A percentile compares a stretch with the other conserved stretches of the same genome.
These are phyloP conservation scores for Rosa rugosa DNA, from an alignment of 306 rosid genomes.

Conservation along the genomic window DNA sequence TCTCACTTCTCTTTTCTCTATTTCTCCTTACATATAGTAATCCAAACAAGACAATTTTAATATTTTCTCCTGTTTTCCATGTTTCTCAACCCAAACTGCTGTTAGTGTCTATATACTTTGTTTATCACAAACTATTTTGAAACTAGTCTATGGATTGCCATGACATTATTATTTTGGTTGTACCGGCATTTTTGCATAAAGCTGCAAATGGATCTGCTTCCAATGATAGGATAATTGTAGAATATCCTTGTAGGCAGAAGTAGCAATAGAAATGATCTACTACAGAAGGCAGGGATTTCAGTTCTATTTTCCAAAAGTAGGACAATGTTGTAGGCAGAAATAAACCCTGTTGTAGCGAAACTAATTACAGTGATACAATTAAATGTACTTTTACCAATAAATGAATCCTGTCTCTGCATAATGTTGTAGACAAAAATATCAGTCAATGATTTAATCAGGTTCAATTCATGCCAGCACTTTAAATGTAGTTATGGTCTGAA, in stretches of 20 bases:
- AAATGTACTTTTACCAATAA: background rate
- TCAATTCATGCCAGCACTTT: too few relatives aligned
- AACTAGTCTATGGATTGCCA: constrained; percentile 1
- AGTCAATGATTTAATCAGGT: too few relatives aligned
- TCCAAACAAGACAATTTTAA: too few relatives aligned
- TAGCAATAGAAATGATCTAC: too few relatives aligned
- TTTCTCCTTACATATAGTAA: too few relatives aligned
- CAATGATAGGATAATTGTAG: too few relatives aligned
- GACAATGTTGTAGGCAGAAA: background rate
- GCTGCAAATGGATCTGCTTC: background rate
- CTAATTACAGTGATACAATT: too few relatives aligned
- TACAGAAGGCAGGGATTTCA: too few relatives aligned
- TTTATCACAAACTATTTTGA: constrained; percentile 19
- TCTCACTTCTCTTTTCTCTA: too few relatives aligned
- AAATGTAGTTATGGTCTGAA: too few relatives aligned
- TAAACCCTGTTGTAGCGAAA: too few relatives aligned
- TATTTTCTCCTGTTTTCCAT: background rate
- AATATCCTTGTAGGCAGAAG: too few relatives aligned
- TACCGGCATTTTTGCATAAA: background rate
- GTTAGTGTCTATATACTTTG: background rate
- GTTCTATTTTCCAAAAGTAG: background rate
- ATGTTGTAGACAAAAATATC: background rate
- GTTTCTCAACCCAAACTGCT: background rate
- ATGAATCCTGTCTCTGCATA: background rate
- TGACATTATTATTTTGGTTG: background rate